Conservation (phyloP, 768 basidiomycete species). For the Boletus pseudo-olivaceus region DNA sequence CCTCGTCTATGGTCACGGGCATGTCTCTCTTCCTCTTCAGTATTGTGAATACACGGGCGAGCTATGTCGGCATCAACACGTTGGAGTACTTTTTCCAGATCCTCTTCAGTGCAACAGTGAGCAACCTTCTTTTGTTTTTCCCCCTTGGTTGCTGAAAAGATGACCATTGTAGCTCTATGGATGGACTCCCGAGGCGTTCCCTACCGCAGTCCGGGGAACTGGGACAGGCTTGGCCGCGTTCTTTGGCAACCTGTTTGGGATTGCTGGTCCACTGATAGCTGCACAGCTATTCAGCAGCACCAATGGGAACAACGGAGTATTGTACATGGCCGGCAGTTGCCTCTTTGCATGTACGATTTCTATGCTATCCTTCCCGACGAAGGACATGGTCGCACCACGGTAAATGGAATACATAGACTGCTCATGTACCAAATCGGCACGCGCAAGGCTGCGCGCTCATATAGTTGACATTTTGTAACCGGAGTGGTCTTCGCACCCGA, state of each 20-base stretch:
- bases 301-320: constrained; percentile 3
- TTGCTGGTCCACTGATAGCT: background rate
- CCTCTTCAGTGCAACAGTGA: constrained; percentile 11
- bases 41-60: constrained; percentile 10
- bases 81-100: constrained; percentile 7
- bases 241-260: constrained; percentile 1
- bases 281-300: constrained; percentile 1
- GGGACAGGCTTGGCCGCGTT: constrained; percentile 6
- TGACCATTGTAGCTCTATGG: constrained; percentile 7
- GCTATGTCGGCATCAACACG: constrained; percentile 8
- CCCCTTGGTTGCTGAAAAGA: background rate
- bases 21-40: constrained; percentile 8
- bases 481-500: too few species aligned
- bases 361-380: constrained; percentile 5
- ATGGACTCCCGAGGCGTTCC: constrained; percentile 19
- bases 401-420: background rate
- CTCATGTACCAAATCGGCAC: background rate
- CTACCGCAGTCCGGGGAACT: constrained; percentile 12
- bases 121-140: background rate
- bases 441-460: background rate
- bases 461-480: background rate
- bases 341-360: constrained; percentile 9
- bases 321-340: constrained; percentile 13
- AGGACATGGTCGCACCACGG: constrained; percentile 13
- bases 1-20: constrained; percentile 6